Evolutionary conservation across 2,329 filamentous ascomycete species (phyloP).

Genomic region (Chalaropsis ovoidea): DNA sequence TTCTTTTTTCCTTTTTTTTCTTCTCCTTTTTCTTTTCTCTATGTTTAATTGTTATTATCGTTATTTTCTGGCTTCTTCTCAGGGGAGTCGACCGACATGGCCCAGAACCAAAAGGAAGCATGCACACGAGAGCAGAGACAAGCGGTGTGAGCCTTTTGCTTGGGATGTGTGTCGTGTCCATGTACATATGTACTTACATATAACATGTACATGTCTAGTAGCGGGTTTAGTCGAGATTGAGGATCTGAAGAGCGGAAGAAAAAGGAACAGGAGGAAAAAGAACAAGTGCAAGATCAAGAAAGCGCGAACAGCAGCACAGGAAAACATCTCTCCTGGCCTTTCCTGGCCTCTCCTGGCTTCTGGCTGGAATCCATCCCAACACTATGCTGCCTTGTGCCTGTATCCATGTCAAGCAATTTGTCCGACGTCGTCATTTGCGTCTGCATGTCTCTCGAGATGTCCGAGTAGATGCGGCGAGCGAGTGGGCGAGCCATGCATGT

Average conservation of each 20-base stretch:
- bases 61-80: neutral
- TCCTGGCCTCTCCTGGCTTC: no score
- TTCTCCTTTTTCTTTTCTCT: neutral
- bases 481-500: no score
- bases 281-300: no score
- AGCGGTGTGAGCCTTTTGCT: slow-evolving; percentile 3
- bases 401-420: neutral
- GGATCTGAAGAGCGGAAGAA: no score
- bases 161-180: neutral
- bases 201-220: neutral
- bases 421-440: neutral
- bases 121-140: neutral
- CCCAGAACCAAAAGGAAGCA: neutral
- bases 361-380: no score
- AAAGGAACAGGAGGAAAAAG: no score
- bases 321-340: no score
- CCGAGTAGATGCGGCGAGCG: no score
- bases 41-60: neutral
- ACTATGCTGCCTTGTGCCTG: neutral
- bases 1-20: no score
- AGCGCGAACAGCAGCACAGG: no score
- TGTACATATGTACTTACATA: neutral
- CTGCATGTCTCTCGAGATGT: neutral
- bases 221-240: neutral
- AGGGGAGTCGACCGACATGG: neutral